A percentile compares a stretch with the other conserved stretches of the same genome.
phyloP scores from a whole-genome alignment of 169 alveolate species.

The Plasmodium reichenowi region DNA sequence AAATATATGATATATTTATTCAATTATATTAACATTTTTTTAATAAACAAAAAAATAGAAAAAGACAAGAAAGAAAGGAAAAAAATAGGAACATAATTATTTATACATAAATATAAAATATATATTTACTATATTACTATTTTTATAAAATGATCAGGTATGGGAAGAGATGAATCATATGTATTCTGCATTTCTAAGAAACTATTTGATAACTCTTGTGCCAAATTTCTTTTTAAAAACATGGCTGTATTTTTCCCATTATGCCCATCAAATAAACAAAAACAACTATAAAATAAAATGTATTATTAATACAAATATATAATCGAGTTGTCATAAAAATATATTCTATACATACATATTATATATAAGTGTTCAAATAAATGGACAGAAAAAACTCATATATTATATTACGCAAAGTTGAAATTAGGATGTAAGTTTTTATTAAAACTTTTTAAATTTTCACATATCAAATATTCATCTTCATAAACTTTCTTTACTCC shows the following conservation, averaged over 20 bases:
- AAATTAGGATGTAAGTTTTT: conserved; percentile 63
- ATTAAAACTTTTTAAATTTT: conserved; percentile 60
- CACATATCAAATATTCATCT: conserved; percentile 81
- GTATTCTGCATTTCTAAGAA: conserved; percentile 26
- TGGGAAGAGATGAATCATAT: conserved; percentile 59
- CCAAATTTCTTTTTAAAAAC: conserved; percentile 65
- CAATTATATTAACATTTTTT: background rate
- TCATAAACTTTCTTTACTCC: conserved; percentile 82
- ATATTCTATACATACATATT: background rate
- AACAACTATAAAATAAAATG: conserved; percentile 35
- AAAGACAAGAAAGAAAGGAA: too few relatives aligned
- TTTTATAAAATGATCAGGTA: conserved; percentile 69
- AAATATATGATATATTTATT: background rate
- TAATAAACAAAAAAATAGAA: too few relatives aligned
- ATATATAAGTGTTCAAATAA: background rate
- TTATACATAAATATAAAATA: background rate
- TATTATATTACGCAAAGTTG: conserved; percentile 56
- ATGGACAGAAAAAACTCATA: background rate
- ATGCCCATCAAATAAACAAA: conserved; percentile 73
- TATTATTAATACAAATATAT: background rate
- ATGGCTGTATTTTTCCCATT: conserved; percentile 67
- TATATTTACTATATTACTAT: conserved; percentile 25
- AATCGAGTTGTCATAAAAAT: background rate
- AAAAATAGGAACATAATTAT: too few relatives aligned
- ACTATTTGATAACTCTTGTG: conserved; percentile 58